Percentiles rank a stretch among this genome's conserved stretches.
These are phyloP conservation scores for Phytophthora constricta DNA, from an alignment of 352 stramenopile genomes.

Conservation along the genomic window DNA sequence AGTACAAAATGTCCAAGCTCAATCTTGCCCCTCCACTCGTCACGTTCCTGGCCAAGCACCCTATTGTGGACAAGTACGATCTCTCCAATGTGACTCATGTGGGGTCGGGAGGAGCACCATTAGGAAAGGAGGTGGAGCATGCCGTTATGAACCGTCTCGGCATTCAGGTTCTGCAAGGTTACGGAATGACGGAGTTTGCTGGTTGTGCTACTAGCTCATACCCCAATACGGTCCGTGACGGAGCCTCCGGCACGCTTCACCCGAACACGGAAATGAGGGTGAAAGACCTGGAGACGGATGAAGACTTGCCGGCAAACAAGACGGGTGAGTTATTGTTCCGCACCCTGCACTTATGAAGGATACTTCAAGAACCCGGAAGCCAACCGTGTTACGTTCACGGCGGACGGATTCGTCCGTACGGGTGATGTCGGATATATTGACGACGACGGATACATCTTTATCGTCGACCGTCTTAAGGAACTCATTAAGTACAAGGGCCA, in stretches of 20 bases:
- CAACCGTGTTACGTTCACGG: conserved; percentile 75
- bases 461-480: conserved; percentile 94
- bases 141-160: conserved; percentile 66
- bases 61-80: conserved; percentile 89
- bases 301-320: conserved; percentile 45
- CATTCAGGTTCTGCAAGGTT: conserved; percentile 51
- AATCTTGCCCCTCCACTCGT: conserved; percentile 87
- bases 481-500: conserved; percentile 96
- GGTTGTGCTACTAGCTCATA: conserved; percentile 61
- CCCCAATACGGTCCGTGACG: conserved; percentile 22
- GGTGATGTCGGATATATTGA: conserved; percentile 93
- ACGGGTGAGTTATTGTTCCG: conserved; percentile 87
- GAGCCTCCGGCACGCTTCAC: conserved; percentile 54
- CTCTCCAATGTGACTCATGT: conserved; percentile 77
- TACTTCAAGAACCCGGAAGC: conserved; percentile 92
- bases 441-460: conserved; percentile 93
- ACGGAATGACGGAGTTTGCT: conserved; percentile 71
- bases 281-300: conserved; percentile 46
- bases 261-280: conserved; percentile 63
- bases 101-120: conserved; percentile 80
- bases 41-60: conserved; percentile 82
- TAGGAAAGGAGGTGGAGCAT: conserved; percentile 81
- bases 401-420: conserved; percentile 87
- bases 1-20: conserved; percentile 50
- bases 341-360: conserved; percentile 92